These are phyloP conservation scores for Suillus spraguei DNA, from an alignment of 768 basidiomycete genomes.

Conservation along the genomic window DNA sequence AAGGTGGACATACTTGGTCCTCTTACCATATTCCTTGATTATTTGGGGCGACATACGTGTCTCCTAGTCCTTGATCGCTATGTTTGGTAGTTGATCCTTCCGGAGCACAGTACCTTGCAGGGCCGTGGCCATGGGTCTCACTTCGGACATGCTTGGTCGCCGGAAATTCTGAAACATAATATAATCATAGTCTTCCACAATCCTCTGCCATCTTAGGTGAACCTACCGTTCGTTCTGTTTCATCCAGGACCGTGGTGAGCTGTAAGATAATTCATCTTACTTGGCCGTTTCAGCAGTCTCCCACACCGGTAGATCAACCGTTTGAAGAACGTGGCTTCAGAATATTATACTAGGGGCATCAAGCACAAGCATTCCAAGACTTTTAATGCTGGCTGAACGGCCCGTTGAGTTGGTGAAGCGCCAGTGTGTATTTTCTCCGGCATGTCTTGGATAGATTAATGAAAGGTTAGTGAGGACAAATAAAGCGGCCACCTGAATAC, in stretches of 20 bases:
- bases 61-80: not conserved
- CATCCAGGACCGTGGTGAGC: not conserved
- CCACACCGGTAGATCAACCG: not conserved
- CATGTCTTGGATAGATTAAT: not conserved
- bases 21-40: slow-evolving; percentile 89
- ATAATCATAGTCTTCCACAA: not conserved
- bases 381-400: not conserved
- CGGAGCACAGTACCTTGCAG: not conserved
- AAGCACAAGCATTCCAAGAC: not conserved
- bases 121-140: not conserved
- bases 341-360: not conserved
- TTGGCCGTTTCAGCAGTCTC: not conserved
- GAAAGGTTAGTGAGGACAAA: not conserved
- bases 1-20: slow-evolving; percentile 95
- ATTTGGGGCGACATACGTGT: slow-evolving; percentile 73
- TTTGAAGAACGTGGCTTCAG: not conserved
- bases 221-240: not conserved
- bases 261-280: not conserved
- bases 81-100: not conserved
- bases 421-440: not conserved
- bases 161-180: not conserved
- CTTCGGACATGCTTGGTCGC: not conserved
- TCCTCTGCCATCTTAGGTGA: not conserved
- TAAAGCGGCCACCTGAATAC: not conserved
- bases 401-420: not conserved